These are phyloP conservation scores for Ceratocystis destructans DNA, from an alignment of 2,329 filamentous ascomycete species.

Conservation along the genomic window DNA sequence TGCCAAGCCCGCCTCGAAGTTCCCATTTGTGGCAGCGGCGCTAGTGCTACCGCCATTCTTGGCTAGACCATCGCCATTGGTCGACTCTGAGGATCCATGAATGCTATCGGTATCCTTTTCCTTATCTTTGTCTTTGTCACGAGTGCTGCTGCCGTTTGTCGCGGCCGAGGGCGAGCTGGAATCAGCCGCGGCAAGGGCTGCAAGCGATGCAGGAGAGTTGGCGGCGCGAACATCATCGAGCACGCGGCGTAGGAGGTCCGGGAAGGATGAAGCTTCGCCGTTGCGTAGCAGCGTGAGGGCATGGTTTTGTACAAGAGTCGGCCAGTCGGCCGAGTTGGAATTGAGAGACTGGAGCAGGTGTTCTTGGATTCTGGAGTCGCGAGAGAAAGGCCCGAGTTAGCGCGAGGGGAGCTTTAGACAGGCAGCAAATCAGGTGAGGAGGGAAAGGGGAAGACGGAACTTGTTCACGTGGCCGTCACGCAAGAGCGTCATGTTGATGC, in stretches of 20 bases:
- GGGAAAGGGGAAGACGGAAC: constrained; percentile 28
- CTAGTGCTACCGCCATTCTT: constrained; percentile 25
- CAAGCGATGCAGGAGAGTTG: constrained; percentile 24
- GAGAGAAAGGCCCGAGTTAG: no score
- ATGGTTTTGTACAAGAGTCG: constrained; percentile 44
- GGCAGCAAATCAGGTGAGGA: not conserved
- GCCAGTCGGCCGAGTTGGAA: constrained; percentile 48
- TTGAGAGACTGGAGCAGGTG: constrained; percentile 48
- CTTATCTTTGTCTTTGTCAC: constrained; percentile 19
- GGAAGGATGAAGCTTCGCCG: constrained; percentile 46
- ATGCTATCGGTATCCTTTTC: not conserved
- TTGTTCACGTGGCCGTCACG: constrained; percentile 45
- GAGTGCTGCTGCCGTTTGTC: constrained; percentile 13
- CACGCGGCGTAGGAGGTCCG: constrained; percentile 45
- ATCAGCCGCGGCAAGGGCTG: constrained; percentile 10
- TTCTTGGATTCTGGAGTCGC: constrained; percentile 44
- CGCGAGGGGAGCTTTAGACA: no score
- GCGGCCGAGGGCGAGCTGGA: constrained; percentile 23
- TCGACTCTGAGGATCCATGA: constrained; percentile 1
- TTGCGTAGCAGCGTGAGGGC: constrained; percentile 47
- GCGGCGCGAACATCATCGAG: constrained; percentile 48
- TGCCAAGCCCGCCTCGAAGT: constrained; percentile 30
- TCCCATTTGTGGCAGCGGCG: constrained; percentile 22
- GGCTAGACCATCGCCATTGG: constrained; percentile 2
- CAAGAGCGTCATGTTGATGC: constrained; percentile 46